Evolutionary conservation across 83 land plant genomes (phyloP).

Genomic region (Picea engelmannii): DNA sequence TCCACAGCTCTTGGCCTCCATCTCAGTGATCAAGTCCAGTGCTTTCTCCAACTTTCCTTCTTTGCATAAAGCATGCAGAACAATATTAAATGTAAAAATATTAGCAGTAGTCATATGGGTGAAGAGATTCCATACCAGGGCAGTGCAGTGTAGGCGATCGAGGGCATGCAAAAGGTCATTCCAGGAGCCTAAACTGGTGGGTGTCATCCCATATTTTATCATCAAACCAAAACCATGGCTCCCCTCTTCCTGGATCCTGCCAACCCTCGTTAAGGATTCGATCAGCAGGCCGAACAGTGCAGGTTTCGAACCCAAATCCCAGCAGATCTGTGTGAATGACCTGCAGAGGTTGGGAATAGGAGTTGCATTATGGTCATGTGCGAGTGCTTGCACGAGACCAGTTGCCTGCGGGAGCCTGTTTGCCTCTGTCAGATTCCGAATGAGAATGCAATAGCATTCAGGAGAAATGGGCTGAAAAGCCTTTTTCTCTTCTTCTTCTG

Average conservation of each 20-base stretch:
- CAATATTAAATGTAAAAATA: slow-evolving; percentile 36
- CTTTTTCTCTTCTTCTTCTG: background rate
- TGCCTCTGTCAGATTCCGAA: slow-evolving; percentile 5
- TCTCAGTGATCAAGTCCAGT: slow-evolving; percentile 31
- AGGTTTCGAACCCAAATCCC: background rate
- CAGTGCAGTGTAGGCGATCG: slow-evolving; percentile 8
- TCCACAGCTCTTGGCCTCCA: slow-evolving; percentile 37
- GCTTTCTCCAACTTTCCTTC: slow-evolving; percentile 34
- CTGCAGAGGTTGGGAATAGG: slow-evolving; percentile 2
- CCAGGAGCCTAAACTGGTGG: background rate
- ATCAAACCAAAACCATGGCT: background rate
- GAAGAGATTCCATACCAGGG: slow-evolving; percentile 12
- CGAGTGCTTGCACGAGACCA: slow-evolving; percentile 10
- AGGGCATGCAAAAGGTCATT: background rate
- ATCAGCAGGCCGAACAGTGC: slow-evolving; percentile 5
- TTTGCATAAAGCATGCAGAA: slow-evolving; percentile 53
- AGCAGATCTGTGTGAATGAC: background rate
- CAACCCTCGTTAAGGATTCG: slow-evolving; percentile 9
- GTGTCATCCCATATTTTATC: background rate
- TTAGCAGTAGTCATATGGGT: slow-evolving; percentile 20
- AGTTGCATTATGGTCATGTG: background rate
- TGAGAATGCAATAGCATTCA: slow-evolving; percentile 8
- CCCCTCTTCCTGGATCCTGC: background rate
- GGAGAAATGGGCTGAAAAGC: background rate
- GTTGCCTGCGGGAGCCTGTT: slow-evolving; percentile 1